phyloP scores from a whole-genome alignment of 1,284 basidiomycete genomes.

The Trametes sp. region DNA sequence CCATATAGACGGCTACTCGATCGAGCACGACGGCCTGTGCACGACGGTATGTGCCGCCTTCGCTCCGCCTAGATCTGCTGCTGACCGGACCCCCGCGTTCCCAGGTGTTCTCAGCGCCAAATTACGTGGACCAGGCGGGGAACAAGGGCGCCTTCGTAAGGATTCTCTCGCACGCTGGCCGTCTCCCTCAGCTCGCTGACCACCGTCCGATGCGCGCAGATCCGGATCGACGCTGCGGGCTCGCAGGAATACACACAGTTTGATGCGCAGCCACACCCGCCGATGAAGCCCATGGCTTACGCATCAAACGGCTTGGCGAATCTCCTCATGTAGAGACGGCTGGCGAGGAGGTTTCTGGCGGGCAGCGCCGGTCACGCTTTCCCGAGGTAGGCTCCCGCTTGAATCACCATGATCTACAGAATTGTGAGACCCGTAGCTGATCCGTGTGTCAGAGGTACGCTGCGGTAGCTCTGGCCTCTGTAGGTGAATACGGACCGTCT shows the following conservation, averaged over 20 bases:
- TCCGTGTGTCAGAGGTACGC: not conserved
- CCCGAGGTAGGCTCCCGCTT: not conserved
- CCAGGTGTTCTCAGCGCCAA: constrained; percentile 84
- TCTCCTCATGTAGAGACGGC: constrained; percentile 60
- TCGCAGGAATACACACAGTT: constrained; percentile 84
- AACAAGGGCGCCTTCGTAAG: constrained; percentile 86
- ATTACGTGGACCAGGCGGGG: constrained; percentile 84
- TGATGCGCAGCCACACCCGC: constrained; percentile 87
- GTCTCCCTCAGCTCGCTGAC: not conserved
- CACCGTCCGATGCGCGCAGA: constrained; percentile 49
- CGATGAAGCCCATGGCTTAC: constrained; percentile 94
- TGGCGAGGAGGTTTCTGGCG: not conserved
- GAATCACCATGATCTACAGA: not conserved
- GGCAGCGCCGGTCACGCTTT: not conserved
- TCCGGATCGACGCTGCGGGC: constrained; percentile 84
- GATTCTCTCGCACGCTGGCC: not conserved
- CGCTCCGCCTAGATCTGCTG: not conserved
- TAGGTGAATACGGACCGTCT: not conserved
- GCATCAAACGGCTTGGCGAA: constrained; percentile 67
- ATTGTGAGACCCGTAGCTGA: not conserved
- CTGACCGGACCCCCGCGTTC: constrained; percentile 4
- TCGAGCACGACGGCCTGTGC: constrained; percentile 90
- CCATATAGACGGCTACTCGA: constrained; percentile 78
- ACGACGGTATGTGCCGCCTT: constrained; percentile 67
- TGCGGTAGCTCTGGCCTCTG: not conserved